phyloP scores from a whole-genome alignment of 805 yeast genomes.

The Wickerhamiella nectarea region DNA sequence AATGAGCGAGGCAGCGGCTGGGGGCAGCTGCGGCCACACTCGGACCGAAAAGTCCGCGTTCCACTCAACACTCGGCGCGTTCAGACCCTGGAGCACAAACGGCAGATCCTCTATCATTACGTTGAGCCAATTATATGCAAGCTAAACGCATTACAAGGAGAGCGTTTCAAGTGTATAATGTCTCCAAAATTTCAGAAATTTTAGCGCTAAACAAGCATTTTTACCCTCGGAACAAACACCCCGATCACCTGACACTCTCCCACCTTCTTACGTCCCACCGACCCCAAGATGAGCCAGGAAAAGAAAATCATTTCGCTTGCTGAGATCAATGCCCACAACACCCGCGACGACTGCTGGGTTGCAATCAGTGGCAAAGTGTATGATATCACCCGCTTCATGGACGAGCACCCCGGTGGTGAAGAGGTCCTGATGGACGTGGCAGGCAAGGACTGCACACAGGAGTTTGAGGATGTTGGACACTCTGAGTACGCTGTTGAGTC shows the following conservation, averaged over 20 bases:
- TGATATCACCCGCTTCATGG: conserved; percentile 42
- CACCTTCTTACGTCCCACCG: not conserved
- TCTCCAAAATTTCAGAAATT: no score
- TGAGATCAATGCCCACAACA: conserved; percentile 35
- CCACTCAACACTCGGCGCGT: conserved; percentile 4
- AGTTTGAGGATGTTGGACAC: conserved; percentile 84
- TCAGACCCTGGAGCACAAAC: conserved; percentile 9
- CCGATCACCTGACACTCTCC: not conserved
- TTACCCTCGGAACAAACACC: no score
- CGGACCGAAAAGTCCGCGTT: not conserved
- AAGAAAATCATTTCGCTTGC: conserved; percentile 25
- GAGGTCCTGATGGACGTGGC: conserved; percentile 68
- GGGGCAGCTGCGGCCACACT: not conserved
- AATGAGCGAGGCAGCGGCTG: conserved; percentile 30
- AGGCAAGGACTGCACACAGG: conserved; percentile 63
- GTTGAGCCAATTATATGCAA: not conserved
- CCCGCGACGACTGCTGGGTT: conserved; percentile 55
- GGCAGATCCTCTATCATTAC: conserved; percentile 7
- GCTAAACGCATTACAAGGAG: no score
- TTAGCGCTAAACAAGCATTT: no score
- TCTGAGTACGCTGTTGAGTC: conserved; percentile 88
- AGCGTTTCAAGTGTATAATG: no score
- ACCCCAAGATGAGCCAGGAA: conserved; percentile 9
- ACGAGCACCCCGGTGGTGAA: conserved; percentile 72
- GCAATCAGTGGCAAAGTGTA: conserved; percentile 56